phyloP scores from a whole-genome alignment of 805 yeast species.

The Ogataea paradorogensis region DNA sequence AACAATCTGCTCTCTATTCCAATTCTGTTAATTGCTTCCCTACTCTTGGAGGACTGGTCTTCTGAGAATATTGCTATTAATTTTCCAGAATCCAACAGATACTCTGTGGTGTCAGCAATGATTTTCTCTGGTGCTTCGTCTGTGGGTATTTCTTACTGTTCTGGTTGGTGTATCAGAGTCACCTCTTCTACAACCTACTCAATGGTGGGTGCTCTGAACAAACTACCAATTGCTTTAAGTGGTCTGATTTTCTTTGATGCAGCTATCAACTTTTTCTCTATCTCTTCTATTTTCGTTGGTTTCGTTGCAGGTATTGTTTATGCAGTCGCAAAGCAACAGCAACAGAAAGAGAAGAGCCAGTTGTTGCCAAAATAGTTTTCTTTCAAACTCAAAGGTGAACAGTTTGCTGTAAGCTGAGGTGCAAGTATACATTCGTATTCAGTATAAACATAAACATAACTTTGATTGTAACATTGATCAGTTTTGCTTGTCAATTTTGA shows the following conservation, averaged over 20 bases:
- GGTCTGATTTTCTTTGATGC: conserved; percentile 95
- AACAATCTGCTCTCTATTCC: conserved; percentile 94
- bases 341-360: conserved; percentile 47
- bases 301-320: conserved; percentile 94
- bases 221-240: conserved; percentile 93
- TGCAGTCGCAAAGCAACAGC: conserved; percentile 93
- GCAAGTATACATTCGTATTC: conserved; percentile 2
- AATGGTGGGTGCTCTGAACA: conserved; percentile 99
- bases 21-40: conserved; percentile 70
- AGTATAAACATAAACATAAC: background rate
- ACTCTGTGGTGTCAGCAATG: conserved; percentile 76
- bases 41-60: conserved; percentile 91
- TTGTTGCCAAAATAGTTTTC: conserved; percentile 32
- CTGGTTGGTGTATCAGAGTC: conserved; percentile 99
- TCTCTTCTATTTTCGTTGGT: conserved; percentile 88
- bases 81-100: conserved; percentile 73
- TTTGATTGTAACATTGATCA: background rate
- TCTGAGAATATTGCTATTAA: conserved; percentile 67
- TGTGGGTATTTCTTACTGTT: conserved; percentile 96
- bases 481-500: conserved; percentile 51
- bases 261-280: conserved; percentile 86
- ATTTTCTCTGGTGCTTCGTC: conserved; percentile 89
- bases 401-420: background rate
- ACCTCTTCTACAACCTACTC: conserved; percentile 98
- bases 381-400: background rate